Evolutionary conservation across 148 eudicot genomes (phyloP).

Genomic region (Heliamphora exappendiculata): DNA sequence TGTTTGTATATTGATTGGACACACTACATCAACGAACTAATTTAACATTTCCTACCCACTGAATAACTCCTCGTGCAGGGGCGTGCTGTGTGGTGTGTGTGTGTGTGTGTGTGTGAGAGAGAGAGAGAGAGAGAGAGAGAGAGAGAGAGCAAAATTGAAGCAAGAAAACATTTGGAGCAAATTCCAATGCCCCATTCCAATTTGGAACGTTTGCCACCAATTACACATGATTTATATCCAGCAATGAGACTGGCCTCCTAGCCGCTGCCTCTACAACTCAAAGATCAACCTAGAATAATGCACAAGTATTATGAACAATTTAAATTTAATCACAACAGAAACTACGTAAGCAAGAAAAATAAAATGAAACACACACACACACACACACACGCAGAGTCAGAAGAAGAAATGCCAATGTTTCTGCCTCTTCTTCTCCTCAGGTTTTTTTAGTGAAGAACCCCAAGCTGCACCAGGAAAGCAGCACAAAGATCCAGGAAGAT

Average conservation of each 20-base stretch:
- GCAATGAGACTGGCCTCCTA: slow-evolving; percentile 12
- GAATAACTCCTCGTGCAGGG: too few species aligned
- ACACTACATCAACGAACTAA: too few species aligned
- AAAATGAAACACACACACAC: not conserved
- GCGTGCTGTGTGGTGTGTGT: too few species aligned
- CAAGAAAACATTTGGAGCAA: not conserved
- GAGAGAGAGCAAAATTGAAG: not conserved
- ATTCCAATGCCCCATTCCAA: not conserved
- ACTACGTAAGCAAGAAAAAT: not conserved
- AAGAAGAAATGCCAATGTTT: not conserved
- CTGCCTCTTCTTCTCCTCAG: not conserved
- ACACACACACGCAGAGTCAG: not conserved
- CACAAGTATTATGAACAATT: not conserved
- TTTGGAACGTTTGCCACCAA: not conserved
- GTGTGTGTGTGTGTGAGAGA: not conserved
- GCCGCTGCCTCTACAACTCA: slow-evolving; percentile 13
- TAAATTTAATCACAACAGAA: not conserved
- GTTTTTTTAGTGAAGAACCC: slow-evolving; percentile 11
- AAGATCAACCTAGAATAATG: not conserved
- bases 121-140: not conserved
- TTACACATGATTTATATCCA: not conserved
- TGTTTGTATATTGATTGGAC: too few species aligned
- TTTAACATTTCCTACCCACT: too few species aligned
- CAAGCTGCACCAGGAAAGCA: slow-evolving; percentile 30
- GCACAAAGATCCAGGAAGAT: slow-evolving; percentile 48